A percentile compares a stretch with the other conserved stretches of the same genome.
These are phyloP conservation scores for Lodderomyces beijingensis DNA, from an alignment of 1,139 yeast species.

Conservation along the genomic window DNA sequence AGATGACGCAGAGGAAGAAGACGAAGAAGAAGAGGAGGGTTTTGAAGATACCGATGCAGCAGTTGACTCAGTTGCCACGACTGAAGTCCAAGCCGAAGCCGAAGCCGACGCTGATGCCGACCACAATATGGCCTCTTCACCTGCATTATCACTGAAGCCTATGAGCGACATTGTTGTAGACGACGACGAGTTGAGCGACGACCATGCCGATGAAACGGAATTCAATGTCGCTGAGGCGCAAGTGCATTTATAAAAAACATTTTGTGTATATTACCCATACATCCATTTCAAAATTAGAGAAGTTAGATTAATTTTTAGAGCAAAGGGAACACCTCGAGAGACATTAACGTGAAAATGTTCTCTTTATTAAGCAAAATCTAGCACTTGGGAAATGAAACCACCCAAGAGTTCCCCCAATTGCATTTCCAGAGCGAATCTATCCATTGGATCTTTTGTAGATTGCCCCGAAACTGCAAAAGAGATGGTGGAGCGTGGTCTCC, in stretches of 20 bases:
- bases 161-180: neutral
- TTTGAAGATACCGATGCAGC: conserved; percentile 2
- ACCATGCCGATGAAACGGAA: conserved; percentile 1
- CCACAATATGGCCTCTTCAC: neutral
- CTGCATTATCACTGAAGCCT: conserved; percentile 2
- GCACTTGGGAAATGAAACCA: no score
- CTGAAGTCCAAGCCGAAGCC: neutral
- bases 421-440: no score
- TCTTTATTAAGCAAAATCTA: no score
- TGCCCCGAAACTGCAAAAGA: no score
- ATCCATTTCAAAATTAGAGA: no score
- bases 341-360: no score
- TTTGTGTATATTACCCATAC: no score
- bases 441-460: no score
- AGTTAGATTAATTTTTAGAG: no score
- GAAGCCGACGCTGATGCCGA: neutral
- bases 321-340: no score
- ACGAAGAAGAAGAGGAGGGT: conserved; percentile 2
- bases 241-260: conserved; percentile 16
- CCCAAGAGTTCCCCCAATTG: no score
- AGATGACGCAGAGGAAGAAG: conserved; percentile 11
- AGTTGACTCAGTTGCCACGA: neutral
- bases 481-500: no score
- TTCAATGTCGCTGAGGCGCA: conserved; percentile 17
- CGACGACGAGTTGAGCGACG: neutral